These are phyloP conservation scores for Truncatella angustata DNA, from an alignment of 2,329 filamentous ascomycete genomes.

Conservation along the genomic window DNA sequence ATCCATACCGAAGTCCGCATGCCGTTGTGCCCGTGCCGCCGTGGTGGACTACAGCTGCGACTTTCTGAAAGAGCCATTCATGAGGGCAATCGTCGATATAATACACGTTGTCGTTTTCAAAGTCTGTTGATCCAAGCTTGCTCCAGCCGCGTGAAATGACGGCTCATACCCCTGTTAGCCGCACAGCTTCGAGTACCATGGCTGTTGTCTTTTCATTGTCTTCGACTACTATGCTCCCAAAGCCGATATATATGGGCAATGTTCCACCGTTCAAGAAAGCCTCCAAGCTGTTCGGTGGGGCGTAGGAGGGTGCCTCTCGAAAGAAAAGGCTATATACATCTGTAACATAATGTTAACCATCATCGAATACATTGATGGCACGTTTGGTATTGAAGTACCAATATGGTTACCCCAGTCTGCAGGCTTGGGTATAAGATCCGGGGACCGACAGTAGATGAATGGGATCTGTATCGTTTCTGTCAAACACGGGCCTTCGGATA, in stretches of 20 bases:
- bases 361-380: too few species aligned
- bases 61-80: conserved; percentile 63
- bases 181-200: conserved; percentile 57
- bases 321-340: neutral
- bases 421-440: neutral
- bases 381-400: neutral
- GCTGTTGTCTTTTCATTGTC: conserved; percentile 56
- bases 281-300: neutral
- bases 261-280: neutral
- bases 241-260: neutral
- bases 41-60: conserved; percentile 60
- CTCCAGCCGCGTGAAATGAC: conserved; percentile 66
- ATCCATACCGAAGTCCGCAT: conserved; percentile 57
- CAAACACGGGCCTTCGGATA: neutral
- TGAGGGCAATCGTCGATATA: conserved; percentile 57
- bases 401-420: neutral
- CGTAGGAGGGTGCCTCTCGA: neutral
- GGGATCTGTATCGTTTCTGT: neutral
- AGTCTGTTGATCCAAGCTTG: conserved; percentile 52
- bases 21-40: conserved; percentile 66
- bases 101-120: conserved; percentile 52
- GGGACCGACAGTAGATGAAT: neutral
- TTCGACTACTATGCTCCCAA: conserved; percentile 36
- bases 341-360: neutral
- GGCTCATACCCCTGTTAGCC: conserved; percentile 55